phyloP scores from a whole-genome alignment of 371 early-diverging fungal genomes.

The Mucor velutinosus region DNA sequence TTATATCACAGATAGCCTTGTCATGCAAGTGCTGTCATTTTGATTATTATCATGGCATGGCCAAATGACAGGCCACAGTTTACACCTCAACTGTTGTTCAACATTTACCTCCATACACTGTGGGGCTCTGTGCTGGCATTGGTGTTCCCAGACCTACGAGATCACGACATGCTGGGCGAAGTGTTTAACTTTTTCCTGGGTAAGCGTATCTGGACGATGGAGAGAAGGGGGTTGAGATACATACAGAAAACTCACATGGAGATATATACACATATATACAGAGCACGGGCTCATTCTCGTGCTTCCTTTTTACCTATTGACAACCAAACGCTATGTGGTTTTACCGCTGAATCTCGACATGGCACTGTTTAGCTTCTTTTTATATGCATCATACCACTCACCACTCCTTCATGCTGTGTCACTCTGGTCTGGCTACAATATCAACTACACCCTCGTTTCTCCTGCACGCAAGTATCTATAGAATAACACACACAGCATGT shows the following conservation, averaged over 20 bases:
- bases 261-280: conserved; percentile 11
- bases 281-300: conserved; percentile 56
- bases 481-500: too few species aligned
- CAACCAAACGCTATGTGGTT: conserved; percentile 52
- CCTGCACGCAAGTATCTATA: conserved; percentile 38
- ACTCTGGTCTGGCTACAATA: conserved; percentile 52
- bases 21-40: conserved; percentile 54
- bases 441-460: conserved; percentile 60
- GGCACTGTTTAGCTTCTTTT: conserved; percentile 54
- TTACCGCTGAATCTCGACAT: conserved; percentile 49
- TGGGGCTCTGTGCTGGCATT: conserved; percentile 60
- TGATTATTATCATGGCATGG: conserved; percentile 53
- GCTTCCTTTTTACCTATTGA: conserved; percentile 54
- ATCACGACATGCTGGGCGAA: conserved; percentile 57
- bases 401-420: conserved; percentile 52
- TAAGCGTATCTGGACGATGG: conserved; percentile 14
- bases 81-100: conserved; percentile 52
- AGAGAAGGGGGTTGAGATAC: not conserved
- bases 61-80: conserved; percentile 42
- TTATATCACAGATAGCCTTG: conserved; percentile 47
- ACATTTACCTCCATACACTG: conserved; percentile 57
- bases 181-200: conserved; percentile 61
- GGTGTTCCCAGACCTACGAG: conserved; percentile 57
- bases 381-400: conserved; percentile 60
- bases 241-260: not conserved